Percentiles rank a stretch among this genome's conserved stretches.
phyloP scores from a whole-genome alignment of 345 rosid genomes.

The Moricandia moricandioides region DNA sequence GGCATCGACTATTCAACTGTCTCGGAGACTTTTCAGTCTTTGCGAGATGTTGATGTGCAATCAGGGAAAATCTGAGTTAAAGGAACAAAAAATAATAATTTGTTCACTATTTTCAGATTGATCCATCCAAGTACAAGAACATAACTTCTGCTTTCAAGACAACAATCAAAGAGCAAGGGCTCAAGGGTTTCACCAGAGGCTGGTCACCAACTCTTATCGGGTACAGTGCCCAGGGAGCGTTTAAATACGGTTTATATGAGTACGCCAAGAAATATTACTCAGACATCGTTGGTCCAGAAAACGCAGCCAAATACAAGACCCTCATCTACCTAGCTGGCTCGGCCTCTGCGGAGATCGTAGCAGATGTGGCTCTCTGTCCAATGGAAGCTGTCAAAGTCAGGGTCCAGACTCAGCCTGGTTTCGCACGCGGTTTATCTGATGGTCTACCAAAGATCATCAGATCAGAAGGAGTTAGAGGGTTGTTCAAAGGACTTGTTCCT shows the following conservation, averaged over 20 bases:
- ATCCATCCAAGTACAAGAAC: conserved; percentile 83
- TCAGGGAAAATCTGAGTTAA: background rate
- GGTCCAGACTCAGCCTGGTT: conserved; percentile 95
- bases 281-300: conserved; percentile 89
- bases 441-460: conserved; percentile 82
- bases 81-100: no score
- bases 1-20: conserved; percentile 14
- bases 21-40: background rate
- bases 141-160: conserved; percentile 72
- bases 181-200: conserved; percentile 74
- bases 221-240: conserved; percentile 95
- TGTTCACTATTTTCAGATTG: conserved; percentile 51
- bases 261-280: conserved; percentile 92
- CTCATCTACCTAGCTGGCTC: conserved; percentile 92
- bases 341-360: conserved; percentile 88
- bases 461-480: conserved; percentile 72
- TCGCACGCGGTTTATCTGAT: conserved; percentile 86
- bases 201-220: conserved; percentile 95
- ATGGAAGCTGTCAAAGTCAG: conserved; percentile 96
- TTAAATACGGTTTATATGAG: conserved; percentile 85
- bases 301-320: conserved; percentile 80
- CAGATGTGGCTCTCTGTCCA: conserved; percentile 93
- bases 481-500: conserved; percentile 84
- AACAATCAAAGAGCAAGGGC: conserved; percentile 80
- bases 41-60: background rate